Evolutionary conservation across 768 basidiomycete species (phyloP), one percentile per base, ranked within the genome.

Genomic region (Omphalotus guepiniiformis): DNA sequence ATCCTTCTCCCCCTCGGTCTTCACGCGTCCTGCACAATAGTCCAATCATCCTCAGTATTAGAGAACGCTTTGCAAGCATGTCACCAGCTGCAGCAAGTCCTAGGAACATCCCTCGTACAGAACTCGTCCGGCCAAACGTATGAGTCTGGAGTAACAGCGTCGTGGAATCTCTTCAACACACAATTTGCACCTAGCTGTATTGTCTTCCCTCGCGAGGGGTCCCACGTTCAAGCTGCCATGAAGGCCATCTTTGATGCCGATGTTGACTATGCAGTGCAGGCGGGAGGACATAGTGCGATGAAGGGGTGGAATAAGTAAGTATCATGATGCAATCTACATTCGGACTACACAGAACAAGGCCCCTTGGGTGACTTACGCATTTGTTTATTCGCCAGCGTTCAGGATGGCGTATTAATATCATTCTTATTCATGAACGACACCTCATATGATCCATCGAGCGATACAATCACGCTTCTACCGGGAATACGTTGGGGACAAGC

Each of bases 211-310:
- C 39, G 18, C 6, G 42, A 26, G 7, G 34, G 49, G 16, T 12
- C n/a, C 2, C 35, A 61, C 42, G 59, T 61, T 6, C 51, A 53
- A 39, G 30, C 43, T 19, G 58, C 58, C 2, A 61, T 61, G 59
- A 49, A 44, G 28, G 51, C 54, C 1, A 58, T 61, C 26, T 61
- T 50, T 21, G 34, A 44, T 12, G 40, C 48, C 16, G n/a, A 42
- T 9, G 48, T 56, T 3, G 29, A 51, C 11, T 61, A 57, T 39
- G 54, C 58, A 11, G 56, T 61, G n/a, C 58, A 55, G 35, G 52
- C 58, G 5, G 59, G 59, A 2, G 53, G 54, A 2, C 59, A 61
- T 30, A 57, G 53, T 37, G 59, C 56, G 22, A 61, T 61, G 59
- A 45, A 50, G 15, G 55, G 55, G 12, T 51, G 38, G 53, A 44